These are phyloP conservation scores for Tetrahymena borealis DNA, from an alignment of 73 alveolate species.

Conservation along the genomic window DNA sequence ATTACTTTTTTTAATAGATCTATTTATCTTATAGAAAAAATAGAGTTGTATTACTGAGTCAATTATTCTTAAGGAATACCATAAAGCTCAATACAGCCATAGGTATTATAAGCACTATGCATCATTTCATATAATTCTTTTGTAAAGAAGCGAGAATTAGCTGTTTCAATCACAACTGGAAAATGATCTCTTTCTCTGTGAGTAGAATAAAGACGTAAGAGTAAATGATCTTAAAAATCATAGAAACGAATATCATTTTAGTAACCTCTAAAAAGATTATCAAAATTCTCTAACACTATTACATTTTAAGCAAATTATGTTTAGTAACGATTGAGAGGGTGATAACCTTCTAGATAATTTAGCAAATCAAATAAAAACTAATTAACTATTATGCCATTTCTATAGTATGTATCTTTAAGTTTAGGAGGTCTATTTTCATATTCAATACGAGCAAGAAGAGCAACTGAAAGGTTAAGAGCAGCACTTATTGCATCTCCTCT, in stretches of 20 bases:
- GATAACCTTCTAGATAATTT: background rate
- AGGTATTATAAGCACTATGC: conserved; percentile 22
- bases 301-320: background rate
- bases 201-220: background rate
- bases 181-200: conserved; percentile 22
- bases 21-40: background rate
- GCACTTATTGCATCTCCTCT: background rate
- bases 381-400: background rate
- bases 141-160: conserved; percentile 13
- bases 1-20: background rate
- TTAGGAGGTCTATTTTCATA: background rate
- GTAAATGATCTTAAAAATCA: conserved; percentile 28
- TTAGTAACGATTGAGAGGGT: background rate
- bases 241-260: conserved; percentile 6
- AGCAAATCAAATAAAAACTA: background rate
- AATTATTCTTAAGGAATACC: conserved; percentile 8
- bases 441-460: background rate
- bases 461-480: background rate
- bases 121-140: conserved; percentile 35
- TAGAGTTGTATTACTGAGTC: background rate
- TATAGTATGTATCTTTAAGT: background rate
- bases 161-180: conserved; percentile 11
- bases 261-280: conserved; percentile 19
- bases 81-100: background rate
- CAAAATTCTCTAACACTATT: conserved; percentile 15